These are phyloP conservation scores for Talaromyces sp. DNA, from an alignment of 2,329 filamentous ascomycete species.

Conservation along the genomic window DNA sequence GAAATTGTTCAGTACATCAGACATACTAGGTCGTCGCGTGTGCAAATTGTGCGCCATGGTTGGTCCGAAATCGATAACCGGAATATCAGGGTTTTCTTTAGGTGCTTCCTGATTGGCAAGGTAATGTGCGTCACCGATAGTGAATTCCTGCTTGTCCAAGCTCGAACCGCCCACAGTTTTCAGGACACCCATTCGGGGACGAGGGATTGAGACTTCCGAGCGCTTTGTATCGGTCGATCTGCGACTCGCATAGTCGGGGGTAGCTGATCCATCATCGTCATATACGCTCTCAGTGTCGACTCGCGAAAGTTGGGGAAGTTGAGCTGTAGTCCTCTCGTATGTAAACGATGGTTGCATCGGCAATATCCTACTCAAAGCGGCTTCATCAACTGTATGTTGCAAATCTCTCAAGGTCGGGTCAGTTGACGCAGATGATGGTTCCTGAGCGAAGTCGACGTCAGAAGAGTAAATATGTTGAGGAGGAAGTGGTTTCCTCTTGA, in stretches of 20 bases:
- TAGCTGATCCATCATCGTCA: conserved; percentile 56
- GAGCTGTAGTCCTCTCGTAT: conserved; percentile 15
- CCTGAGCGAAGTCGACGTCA: conserved; percentile 6
- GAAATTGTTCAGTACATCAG: conserved; percentile 45
- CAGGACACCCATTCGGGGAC: conserved; percentile 71
- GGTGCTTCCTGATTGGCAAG: conserved; percentile 28
- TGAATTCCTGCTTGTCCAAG: conserved; percentile 39
- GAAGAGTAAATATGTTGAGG: conserved; percentile 26
- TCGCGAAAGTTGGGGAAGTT: conserved; percentile 5
- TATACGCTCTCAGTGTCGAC: conserved; percentile 46
- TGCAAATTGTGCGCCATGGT: conserved; percentile 64
- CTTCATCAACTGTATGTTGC: conserved; percentile 42
- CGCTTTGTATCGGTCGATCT: conserved; percentile 46
- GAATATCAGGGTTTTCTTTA: conserved; percentile 53
- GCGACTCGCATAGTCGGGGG: conserved; percentile 72
- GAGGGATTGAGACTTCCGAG: conserved; percentile 41
- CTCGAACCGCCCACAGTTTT: conserved; percentile 64
- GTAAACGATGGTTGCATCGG: conserved; percentile 25
- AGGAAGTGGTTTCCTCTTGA: conserved; percentile 51
- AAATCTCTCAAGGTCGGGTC: conserved; percentile 40
- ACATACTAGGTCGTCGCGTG: conserved; percentile 51
- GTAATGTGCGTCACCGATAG: conserved; percentile 46
- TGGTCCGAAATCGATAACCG: conserved; percentile 77
- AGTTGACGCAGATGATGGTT: conserved; percentile 23
- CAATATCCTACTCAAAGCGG: conserved; percentile 48